Percentiles rank a stretch among this genome's conserved stretches.
Evolutionary conservation across 2,329 filamentous ascomycete species (phyloP).

Genomic region (Colletotrichum sp.): DNA sequence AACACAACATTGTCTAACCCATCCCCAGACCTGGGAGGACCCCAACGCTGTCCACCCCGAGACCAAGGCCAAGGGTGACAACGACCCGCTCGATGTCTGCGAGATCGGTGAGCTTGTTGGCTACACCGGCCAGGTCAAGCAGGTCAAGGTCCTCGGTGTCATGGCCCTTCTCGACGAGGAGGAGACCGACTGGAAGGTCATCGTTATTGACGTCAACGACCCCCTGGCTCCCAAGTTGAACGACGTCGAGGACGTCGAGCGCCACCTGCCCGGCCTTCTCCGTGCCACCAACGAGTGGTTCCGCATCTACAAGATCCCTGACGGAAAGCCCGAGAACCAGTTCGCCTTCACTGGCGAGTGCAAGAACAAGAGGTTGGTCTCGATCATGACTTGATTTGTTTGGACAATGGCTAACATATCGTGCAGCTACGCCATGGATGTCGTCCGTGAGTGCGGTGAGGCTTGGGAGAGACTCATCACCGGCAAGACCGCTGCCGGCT

Average conservation of each 20-base stretch:
- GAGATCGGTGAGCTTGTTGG: slow-evolving; percentile 98
- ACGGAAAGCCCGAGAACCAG: slow-evolving; percentile 99
- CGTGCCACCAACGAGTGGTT: slow-evolving; percentile 99
- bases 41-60: slow-evolving; percentile 94
- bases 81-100: slow-evolving; percentile 98
- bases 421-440: slow-evolving; percentile 85
- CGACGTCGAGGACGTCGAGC: slow-evolving; percentile 98
- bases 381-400: not conserved
- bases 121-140: slow-evolving; percentile 96
- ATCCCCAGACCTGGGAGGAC: slow-evolving; percentile 92
- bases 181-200: slow-evolving; percentile 99
- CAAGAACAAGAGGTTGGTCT: slow-evolving; percentile 93
- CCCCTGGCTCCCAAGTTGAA: slow-evolving; percentile 95
- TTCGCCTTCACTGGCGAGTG: slow-evolving; percentile 99
- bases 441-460: slow-evolving; percentile 94
- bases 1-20: not conserved
- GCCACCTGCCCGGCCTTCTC: slow-evolving; percentile 94
- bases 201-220: slow-evolving; percentile 98
- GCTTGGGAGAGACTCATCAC: slow-evolving; percentile 96
- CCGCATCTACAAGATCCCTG: slow-evolving; percentile 99
- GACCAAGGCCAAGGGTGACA: slow-evolving; percentile 99
- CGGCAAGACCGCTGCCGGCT: slow-evolving; percentile 81
- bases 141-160: slow-evolving; percentile 99
- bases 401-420: not conserved
- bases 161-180: slow-evolving; percentile 99